phyloP scores from a whole-genome alignment of 1,284 basidiomycete species.

The Trichosporon faecale region DNA sequence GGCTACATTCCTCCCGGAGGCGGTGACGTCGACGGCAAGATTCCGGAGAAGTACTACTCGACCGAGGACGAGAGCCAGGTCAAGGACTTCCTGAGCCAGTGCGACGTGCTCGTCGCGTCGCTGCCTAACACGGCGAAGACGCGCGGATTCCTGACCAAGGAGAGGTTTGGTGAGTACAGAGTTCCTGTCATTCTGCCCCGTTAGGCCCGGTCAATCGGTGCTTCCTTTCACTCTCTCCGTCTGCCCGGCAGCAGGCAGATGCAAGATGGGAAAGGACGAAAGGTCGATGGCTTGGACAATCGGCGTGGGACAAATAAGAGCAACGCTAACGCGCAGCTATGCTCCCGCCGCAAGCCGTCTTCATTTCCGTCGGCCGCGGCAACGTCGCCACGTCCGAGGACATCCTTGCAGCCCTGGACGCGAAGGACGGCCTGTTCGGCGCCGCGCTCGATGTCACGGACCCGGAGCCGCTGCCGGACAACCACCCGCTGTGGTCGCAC shows the following conservation, averaged over 20 bases:
- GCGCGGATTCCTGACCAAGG: conserved; percentile 34
- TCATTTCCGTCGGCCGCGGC: conserved; percentile 33
- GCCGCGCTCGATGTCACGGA: conserved; percentile 33
- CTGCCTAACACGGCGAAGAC: conserved; percentile 44
- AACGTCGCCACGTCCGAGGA: conserved; percentile 26
- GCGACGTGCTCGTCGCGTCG: conserved; percentile 42
- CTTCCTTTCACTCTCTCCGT: not conserved
- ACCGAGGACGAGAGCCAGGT: conserved; percentile 35
- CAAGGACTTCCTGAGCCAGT: conserved; percentile 35
- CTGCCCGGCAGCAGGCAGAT: no score
- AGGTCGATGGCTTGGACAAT: no score
- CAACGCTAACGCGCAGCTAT: not conserved
- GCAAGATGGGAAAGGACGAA: no score
- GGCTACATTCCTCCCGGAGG: conserved; percentile 2
- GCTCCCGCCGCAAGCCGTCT: conserved; percentile 19
- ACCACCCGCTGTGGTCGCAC: conserved; percentile 28
- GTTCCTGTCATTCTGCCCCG: no score
- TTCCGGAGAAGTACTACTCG: conserved; percentile 44
- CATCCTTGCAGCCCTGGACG: conserved; percentile 25
- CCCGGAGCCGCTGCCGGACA: conserved; percentile 31
- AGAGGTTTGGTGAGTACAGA: conserved; percentile 41
- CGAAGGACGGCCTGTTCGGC: conserved; percentile 20
- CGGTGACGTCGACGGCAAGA: conserved; percentile 39
- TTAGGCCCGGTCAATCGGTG: no score
- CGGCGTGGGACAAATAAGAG: no score